Evolutionary conservation across 192 early-diverging fungal genomes (phyloP).

Genomic region (Oehlia diaphana): DNA sequence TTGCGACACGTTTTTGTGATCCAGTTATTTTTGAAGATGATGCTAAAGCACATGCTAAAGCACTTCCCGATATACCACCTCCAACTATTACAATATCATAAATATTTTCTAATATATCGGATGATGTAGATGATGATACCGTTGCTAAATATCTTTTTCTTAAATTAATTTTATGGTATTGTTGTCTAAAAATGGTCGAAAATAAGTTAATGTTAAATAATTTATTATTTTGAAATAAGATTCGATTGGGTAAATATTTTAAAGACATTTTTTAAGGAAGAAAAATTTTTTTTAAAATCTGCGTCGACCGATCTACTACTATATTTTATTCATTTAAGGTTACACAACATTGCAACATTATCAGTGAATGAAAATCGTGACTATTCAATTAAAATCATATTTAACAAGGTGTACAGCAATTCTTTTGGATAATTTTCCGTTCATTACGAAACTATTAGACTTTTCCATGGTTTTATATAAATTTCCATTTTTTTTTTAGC

Average conservation of each 20-base stretch:
- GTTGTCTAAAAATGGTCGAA: too few species aligned
- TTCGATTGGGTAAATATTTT: constrained; percentile 34
- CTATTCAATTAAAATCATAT: too few species aligned
- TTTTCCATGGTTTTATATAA: too few species aligned
- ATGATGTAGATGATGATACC: constrained; percentile 17
- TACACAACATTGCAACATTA: too few species aligned
- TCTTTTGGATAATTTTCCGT: too few species aligned
- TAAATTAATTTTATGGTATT: background rate
- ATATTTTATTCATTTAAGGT: too few species aligned
- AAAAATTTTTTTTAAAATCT: background rate
- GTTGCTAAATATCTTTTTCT: constrained; percentile 48
- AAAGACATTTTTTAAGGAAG: background rate
- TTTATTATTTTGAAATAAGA: background rate
- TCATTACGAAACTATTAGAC: too few species aligned
- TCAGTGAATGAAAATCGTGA: too few species aligned
- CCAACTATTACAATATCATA: constrained; percentile 91
- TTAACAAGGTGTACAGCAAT: too few species aligned
- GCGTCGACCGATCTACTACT: too few species aligned
- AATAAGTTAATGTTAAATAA: too few species aligned
- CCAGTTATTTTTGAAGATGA: constrained; percentile 35
- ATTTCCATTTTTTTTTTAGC: too few species aligned
- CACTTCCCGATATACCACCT: constrained; percentile 87
- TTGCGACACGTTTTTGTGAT: constrained; percentile 56
- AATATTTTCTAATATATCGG: constrained; percentile 39
- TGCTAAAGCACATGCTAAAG: constrained; percentile 74